Evolutionary conservation across 2,329 filamentous ascomycete species (phyloP).

Genomic region (Cercospora sp.): DNA sequence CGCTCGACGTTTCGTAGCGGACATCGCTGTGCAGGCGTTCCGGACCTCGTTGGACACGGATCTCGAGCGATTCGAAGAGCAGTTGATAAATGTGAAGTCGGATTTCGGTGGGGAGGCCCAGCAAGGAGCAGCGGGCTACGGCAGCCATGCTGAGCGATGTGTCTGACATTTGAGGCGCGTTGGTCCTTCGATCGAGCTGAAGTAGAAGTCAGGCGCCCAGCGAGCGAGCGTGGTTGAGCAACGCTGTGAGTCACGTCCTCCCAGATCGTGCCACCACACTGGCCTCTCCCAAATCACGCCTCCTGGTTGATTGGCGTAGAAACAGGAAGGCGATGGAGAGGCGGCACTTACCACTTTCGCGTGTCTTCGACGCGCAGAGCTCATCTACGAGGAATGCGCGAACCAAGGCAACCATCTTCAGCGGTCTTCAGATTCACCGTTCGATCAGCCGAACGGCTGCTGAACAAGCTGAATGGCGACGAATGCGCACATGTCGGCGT

Average conservation of each 20-base stretch:
- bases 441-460: neutral
- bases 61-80: neutral
- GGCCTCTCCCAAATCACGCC: neutral
- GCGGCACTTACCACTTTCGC: neutral
- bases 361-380: neutral
- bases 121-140: neutral
- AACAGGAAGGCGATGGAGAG: neutral
- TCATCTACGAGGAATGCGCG: neutral
- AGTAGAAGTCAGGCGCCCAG: neutral
- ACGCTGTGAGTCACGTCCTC: neutral
- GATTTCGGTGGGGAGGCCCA: constrained; percentile 1
- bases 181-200: neutral
- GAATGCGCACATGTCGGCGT: too few species aligned
- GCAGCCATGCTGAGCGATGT: neutral
- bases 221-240: neutral
- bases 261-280: neutral
- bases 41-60: neutral
- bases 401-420: neutral
- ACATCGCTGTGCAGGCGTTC: neutral
- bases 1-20: neutral
- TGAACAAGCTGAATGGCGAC: neutral
- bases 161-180: neutral
- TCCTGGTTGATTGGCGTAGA: neutral
- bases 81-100: neutral
- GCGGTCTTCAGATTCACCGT: too few species aligned